Base-by-base conservation (phyloP, 768 basidiomycete species). In the Lanmaoa pseudosensibilis region DNA sequence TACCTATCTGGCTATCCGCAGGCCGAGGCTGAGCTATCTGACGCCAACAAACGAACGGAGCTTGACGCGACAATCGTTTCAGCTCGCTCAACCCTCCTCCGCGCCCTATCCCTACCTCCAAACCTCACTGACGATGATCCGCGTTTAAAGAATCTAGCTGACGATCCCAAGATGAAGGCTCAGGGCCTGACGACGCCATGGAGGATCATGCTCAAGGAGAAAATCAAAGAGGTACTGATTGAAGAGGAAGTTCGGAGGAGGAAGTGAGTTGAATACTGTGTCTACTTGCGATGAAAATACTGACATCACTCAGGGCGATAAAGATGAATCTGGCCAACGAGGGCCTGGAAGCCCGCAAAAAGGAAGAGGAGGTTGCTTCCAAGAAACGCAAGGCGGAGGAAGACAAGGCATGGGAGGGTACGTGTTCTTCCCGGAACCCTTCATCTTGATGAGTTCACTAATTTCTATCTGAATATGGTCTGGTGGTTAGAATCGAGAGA, bases 261-360 rank as follows among this genome's bases (percentile, higher is more conserved):
- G 63, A 92, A 91, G 92, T 92, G 61, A 64, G 88, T 74, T 2
- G 30, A 41, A 33, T 15, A 15, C 12, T 33, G 8, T 18, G 1
- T 46, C 33, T 37, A 13, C n/a, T 40, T 34, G 10, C 12, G 27
- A 21, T 46, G 7, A 30, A 56, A 38, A 41, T 52, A 15, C 43
- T 53, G 38, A 61, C 57, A 33, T 27, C 21, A n/a, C n/a, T 4
- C 60, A 93, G 92, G 67, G 90, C 92, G 1, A 74, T 93, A 65
- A 94, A 94, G 78, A 85, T 93, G 85, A 92, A 92, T 68, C 72
- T 94, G 53, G 92, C 92, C 9, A 94, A 94, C 63, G 92, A 94
- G 71, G 93, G 93, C 4, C 76, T 94, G 5, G 94, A 96, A 68
- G 94, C 94, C n/a, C 81, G 87, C 65, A 91, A 88, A 79, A 94